Evolutionary conservation across 2,329 filamentous ascomycete species (phyloP), one percentile per base, ranked within the genome.

Genomic region (Fusarium pseudonygamai): DNA sequence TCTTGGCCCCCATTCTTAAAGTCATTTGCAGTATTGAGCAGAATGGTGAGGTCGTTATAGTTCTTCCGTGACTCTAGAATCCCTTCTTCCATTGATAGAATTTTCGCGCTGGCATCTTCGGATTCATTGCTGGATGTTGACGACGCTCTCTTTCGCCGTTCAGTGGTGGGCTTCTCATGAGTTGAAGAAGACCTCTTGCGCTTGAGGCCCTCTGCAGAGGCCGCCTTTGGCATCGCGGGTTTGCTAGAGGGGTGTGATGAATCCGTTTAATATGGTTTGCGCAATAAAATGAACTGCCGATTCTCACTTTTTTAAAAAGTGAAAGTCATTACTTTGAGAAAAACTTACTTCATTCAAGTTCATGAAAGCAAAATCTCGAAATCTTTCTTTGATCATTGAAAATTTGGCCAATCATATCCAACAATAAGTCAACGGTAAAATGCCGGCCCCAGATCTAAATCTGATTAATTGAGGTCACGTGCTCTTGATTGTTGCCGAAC

Each of bases 41-140:
- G 84, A 16, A 88, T 89, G 13, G 90, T 88, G 78, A 98, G 96
- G 79, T 97, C 94, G 85, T 97, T 97, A 87, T 97, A 97, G 83
- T 97, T 90, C 82, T 95, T 94, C 79, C 91, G 93, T 56, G 95
- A 97, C 81, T 96, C 92, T 70, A 95, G 84, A 62, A 98, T 95
- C 64, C 93, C 92, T 72, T 90, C 87, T 84, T 98, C 95, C 61
- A 98, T 88, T 60, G 90, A 84, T 46, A 96, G 83, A 67, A 97
- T 93, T 71, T 90, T 88, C 63, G 89, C 87, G 79, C 92, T 88
- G 50, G 85, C 81, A 78, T 91, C 88, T 70, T 87, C 84, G 46
- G 82, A 80, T 59, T 86, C 85, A 71, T 85, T 84, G 71, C 86
- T 84, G 77, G 83, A 82, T 81, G 83, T 83, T 70, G 88, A 82